Conservation (phyloP, 106 monocot species). For the Allium fistulosum region DNA sequence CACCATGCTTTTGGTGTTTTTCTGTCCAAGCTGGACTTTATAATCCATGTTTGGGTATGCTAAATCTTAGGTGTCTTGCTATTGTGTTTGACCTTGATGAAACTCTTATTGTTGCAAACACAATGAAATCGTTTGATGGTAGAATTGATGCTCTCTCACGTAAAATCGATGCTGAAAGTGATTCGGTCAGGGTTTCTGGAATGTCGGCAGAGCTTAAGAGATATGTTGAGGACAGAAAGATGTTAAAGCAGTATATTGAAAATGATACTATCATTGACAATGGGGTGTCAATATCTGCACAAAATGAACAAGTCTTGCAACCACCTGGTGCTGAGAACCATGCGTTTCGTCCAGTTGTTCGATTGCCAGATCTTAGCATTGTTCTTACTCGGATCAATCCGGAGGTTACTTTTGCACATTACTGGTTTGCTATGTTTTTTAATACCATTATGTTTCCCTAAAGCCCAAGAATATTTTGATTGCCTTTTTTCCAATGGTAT, state of each 20-base stretch:
- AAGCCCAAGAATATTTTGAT: neutral
- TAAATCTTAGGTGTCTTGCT: slow-evolving; percentile 79
- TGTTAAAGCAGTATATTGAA: slow-evolving; percentile 76
- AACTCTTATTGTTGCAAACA: slow-evolving; percentile 91
- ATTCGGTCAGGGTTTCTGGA: slow-evolving; percentile 63
- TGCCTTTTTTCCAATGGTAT: too few relatives aligned
- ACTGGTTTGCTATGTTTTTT: neutral
- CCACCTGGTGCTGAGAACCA: slow-evolving; percentile 11
- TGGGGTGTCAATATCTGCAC: slow-evolving; percentile 40
- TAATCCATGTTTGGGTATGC: slow-evolving; percentile 61
- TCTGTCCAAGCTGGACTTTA: slow-evolving; percentile 53
- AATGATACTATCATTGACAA: slow-evolving; percentile 46
- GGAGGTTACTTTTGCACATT: slow-evolving; percentile 35
- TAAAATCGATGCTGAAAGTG: slow-evolving; percentile 63
- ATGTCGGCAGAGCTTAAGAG: slow-evolving; percentile 91
- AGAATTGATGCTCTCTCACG: slow-evolving; percentile 65
- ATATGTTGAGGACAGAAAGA: slow-evolving; percentile 67
- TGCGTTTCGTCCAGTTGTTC: slow-evolving; percentile 61
- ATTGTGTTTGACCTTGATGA: slow-evolving; percentile 96
- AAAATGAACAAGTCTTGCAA: slow-evolving; percentile 57
- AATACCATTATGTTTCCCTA: neutral
- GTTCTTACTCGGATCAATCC: slow-evolving; percentile 91
- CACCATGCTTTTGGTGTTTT: slow-evolving; percentile 90
- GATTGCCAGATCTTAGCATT: slow-evolving; percentile 64
- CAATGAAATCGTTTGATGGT: slow-evolving; percentile 94